Conservation (phyloP, 2,329 filamentous ascomycete species). For the Daldinia sp. region DNA sequence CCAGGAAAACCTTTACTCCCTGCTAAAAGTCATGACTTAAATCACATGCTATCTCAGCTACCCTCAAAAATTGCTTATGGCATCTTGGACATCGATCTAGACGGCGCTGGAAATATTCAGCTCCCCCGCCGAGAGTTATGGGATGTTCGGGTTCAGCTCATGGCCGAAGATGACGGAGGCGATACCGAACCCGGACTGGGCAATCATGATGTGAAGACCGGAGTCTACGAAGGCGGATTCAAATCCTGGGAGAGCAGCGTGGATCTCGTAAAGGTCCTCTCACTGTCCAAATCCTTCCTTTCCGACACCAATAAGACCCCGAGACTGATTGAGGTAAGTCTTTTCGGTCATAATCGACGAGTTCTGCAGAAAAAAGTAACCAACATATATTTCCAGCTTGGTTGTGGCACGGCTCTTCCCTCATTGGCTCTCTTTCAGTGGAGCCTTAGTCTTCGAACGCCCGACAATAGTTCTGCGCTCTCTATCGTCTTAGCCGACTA, state of each 20-base stretch:
- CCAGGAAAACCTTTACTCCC: conserved; percentile 70
- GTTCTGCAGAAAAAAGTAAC: conserved; percentile 36
- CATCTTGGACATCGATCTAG: conserved; percentile 70
- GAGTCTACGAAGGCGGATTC: conserved; percentile 88
- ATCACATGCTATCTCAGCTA: conserved; percentile 66
- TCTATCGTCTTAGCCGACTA: conserved; percentile 81
- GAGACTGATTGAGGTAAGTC: conserved; percentile 67
- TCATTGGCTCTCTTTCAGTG: conserved; percentile 78
- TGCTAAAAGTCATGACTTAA: conserved; percentile 64
- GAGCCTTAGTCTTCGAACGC: conserved; percentile 54
- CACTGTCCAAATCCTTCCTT: conserved; percentile 55
- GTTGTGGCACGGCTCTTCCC: conserved; percentile 82
- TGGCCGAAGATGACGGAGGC: conserved; percentile 73
- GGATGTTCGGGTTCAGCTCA: conserved; percentile 84
- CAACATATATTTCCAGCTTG: conserved; percentile 66
- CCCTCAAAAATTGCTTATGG: conserved; percentile 81
- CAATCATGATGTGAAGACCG: conserved; percentile 80
- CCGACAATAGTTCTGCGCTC: conserved; percentile 53
- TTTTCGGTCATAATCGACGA: conserved; percentile 1
- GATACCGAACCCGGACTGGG: conserved; percentile 65
- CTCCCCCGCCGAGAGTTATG: conserved; percentile 83
- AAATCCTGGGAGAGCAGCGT: conserved; percentile 92
- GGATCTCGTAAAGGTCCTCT: conserved; percentile 79
- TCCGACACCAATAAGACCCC: conserved; percentile 53
- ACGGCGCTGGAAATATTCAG: conserved; percentile 64